A percentile compares a stretch with the other conserved stretches of the same genome.
phyloP scores from a whole-genome alignment of 164 flowering plant species.

The Macadamia tetraphylla region DNA sequence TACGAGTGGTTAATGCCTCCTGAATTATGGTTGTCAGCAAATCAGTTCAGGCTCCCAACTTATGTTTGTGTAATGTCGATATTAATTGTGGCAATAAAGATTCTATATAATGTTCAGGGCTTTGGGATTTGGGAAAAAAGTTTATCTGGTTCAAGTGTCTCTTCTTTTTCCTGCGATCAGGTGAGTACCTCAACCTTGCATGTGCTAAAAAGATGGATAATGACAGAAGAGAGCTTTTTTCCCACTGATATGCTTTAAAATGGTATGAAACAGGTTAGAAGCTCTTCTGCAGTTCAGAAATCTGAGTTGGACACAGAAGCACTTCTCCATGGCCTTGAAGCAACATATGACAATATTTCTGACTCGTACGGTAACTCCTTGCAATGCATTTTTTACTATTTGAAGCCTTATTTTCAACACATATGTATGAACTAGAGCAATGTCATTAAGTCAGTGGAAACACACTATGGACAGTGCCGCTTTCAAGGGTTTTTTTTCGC shows the following conservation, averaged over 20 bases:
- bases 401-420: neutral
- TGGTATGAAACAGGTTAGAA: constrained; percentile 1
- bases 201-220: neutral
- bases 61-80: constrained; percentile 80
- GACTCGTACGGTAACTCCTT: constrained; percentile 38
- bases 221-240: constrained; percentile 11
- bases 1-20: constrained; percentile 88
- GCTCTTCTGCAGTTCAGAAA: constrained; percentile 18
- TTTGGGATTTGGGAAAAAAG: constrained; percentile 64
- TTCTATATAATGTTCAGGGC: constrained; percentile 69
- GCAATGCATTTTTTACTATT: neutral
- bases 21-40: constrained; percentile 62
- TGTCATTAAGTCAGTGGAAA: neutral
- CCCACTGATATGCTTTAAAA: constrained; percentile 5
- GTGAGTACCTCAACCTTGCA: constrained; percentile 1
- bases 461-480: neutral
- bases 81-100: constrained; percentile 64
- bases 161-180: constrained; percentile 11
- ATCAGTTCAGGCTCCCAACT: constrained; percentile 55
- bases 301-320: constrained; percentile 33
- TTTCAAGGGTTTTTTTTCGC: too few relatives aligned
- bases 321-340: constrained; percentile 46
- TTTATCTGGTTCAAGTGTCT: constrained; percentile 21
- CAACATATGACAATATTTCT: constrained; percentile 32
- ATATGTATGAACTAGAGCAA: neutral